Percentiles rank a stretch among this genome's conserved stretches.
These are phyloP conservation scores for Fusarium veterinarium DNA, from an alignment of 2,329 filamentous ascomycete genomes.

Conservation along the genomic window DNA sequence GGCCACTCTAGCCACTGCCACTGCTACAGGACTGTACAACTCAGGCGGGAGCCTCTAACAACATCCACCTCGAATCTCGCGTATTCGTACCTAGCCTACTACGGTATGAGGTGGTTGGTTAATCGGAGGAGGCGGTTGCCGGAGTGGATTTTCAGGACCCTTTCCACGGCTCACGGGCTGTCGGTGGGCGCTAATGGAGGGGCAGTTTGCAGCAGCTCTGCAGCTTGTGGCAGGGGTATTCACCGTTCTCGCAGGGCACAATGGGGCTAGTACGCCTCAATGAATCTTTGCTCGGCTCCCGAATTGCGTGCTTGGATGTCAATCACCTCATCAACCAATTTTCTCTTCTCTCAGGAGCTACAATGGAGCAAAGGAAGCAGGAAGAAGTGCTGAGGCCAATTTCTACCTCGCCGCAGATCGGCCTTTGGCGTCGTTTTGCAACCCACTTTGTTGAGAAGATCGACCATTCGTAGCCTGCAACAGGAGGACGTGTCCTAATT, in stretches of 20 bases:
- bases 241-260: conserved; percentile 37
- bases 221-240: conserved; percentile 29
- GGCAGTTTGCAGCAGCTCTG: conserved; percentile 38
- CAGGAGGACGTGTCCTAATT: conserved; percentile 9
- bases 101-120: conserved; percentile 31
- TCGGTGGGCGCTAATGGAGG: conserved; percentile 44
- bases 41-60: conserved; percentile 9
- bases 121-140: conserved; percentile 40
- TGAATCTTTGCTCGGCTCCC: conserved; percentile 38
- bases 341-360: conserved; percentile 24
- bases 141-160: conserved; percentile 39
- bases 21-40: not conserved
- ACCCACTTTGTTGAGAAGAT: conserved; percentile 25
- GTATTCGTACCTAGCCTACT: conserved; percentile 39
- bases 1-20: not conserved
- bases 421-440: conserved; percentile 23
- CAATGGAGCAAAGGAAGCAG: conserved; percentile 26
- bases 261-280: conserved; percentile 29
- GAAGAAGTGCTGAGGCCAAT: conserved; percentile 16
- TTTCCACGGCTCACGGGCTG: conserved; percentile 39
- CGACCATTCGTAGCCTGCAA: conserved; percentile 12
- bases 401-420: conserved; percentile 37
- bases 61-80: conserved; percentile 31
- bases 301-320: conserved; percentile 44
- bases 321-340: conserved; percentile 37